phyloP scores from a whole-genome alignment of 2,329 filamentous ascomycete genomes.

The Penicillium sp. region DNA sequence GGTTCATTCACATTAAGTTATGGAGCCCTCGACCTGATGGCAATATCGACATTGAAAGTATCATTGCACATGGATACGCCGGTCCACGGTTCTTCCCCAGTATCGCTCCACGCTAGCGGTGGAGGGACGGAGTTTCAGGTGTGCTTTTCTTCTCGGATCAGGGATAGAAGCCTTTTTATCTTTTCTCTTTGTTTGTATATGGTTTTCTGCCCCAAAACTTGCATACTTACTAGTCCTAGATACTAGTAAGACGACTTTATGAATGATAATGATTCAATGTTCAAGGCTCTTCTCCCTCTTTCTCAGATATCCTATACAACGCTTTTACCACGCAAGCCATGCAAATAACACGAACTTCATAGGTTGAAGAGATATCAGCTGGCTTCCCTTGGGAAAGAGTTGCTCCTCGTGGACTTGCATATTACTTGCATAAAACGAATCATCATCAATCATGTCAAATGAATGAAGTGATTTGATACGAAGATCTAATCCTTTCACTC shows the following conservation, averaged over 20 bases:
- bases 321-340: neutral
- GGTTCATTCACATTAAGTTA: slow-evolving; percentile 84
- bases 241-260: slow-evolving; percentile 3
- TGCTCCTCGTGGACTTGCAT: too few relatives aligned
- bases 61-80: slow-evolving; percentile 79
- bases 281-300: neutral
- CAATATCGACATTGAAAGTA: slow-evolving; percentile 88
- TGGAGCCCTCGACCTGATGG: slow-evolving; percentile 74
- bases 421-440: too few relatives aligned
- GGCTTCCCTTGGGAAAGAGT: too few relatives aligned
- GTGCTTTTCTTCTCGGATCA: neutral
- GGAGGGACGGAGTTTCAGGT: neutral
- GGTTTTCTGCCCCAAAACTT: neutral
- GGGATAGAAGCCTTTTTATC: neutral
- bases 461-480: too few relatives aligned
- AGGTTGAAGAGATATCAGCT: too few relatives aligned
- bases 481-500: too few relatives aligned
- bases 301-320: neutral
- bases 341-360: too few relatives aligned
- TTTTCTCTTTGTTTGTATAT: neutral
- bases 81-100: slow-evolving; percentile 82
- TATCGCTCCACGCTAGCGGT: slow-evolving; percentile 1
- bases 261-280: neutral
- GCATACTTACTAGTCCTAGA: neutral
- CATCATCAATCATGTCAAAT: too few relatives aligned